Evolutionary conservation across 805 yeast species (phyloP).

Genomic region (Myxozyma monticola): DNA sequence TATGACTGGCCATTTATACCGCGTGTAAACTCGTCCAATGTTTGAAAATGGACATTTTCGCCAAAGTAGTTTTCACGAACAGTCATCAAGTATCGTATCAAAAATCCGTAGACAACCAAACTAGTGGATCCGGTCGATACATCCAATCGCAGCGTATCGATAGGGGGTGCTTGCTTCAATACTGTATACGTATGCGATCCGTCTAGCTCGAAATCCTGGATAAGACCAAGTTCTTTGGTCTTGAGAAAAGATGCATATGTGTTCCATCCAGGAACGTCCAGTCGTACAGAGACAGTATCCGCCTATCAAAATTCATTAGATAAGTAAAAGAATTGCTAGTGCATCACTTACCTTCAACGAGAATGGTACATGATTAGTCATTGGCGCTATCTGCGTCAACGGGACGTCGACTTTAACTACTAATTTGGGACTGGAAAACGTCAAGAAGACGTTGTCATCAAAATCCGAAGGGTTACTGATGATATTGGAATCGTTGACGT

Average conservation of each 20-base stretch:
- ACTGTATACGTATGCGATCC: constrained; percentile 68
- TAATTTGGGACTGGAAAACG: constrained; percentile 66
- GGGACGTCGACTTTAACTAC: constrained; percentile 57
- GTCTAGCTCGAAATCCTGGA: constrained; percentile 56
- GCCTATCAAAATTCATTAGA: background rate
- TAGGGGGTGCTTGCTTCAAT: constrained; percentile 61
- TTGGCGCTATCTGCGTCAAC: constrained; percentile 42
- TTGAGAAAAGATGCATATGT: constrained; percentile 72
- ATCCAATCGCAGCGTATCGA: constrained; percentile 66
- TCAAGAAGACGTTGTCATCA: constrained; percentile 72
- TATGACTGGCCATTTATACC: constrained; percentile 26
- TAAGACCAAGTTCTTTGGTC: constrained; percentile 63
- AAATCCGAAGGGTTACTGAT: constrained; percentile 86
- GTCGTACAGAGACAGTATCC: background rate
- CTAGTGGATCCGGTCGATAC: constrained; percentile 67
- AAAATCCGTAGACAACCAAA: constrained; percentile 73
- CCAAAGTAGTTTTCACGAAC: constrained; percentile 91
- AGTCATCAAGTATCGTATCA: constrained; percentile 70
- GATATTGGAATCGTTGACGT: constrained; percentile 84
- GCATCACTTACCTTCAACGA: constrained; percentile 43
- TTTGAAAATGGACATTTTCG: constrained; percentile 74
- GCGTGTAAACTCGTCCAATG: constrained; percentile 75
- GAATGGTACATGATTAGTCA: constrained; percentile 32
- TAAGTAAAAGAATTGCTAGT: constrained; percentile 47
- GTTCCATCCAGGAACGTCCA: constrained; percentile 83